These are phyloP conservation scores for Mycena olivaceomarginata DNA, from an alignment of 768 basidiomycete species.

Conservation along the genomic window DNA sequence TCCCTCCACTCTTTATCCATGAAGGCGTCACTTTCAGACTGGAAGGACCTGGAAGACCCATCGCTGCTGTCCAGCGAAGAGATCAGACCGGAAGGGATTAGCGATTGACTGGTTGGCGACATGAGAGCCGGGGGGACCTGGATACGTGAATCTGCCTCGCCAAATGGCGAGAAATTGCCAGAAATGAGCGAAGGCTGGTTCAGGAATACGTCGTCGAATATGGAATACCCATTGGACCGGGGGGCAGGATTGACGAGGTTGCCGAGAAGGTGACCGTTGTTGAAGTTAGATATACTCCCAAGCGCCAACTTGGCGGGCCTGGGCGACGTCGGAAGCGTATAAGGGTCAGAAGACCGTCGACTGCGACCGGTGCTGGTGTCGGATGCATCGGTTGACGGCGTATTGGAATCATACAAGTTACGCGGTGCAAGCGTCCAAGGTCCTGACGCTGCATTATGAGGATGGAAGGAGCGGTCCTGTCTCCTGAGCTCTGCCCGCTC, in stretches of 20 bases:
- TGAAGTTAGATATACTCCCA: slow-evolving; percentile 52
- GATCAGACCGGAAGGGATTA: slow-evolving; percentile 76
- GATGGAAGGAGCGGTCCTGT: slow-evolving; percentile 62
- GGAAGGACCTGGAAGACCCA: slow-evolving; percentile 66
- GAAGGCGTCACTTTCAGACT: slow-evolving; percentile 71
- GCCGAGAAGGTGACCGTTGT: slow-evolving; percentile 37
- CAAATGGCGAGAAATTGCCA: slow-evolving; percentile 73
- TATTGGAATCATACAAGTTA: slow-evolving; percentile 41
- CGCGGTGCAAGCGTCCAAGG: slow-evolving; percentile 45
- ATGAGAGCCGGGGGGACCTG: slow-evolving; percentile 49
- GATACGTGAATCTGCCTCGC: slow-evolving; percentile 58
- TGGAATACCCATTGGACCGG: slow-evolving; percentile 62
- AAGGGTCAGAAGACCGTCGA: slow-evolving; percentile 43
- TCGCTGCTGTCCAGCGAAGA: slow-evolving; percentile 69
- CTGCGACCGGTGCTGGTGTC: slow-evolving; percentile 31
- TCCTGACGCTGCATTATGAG: slow-evolving; percentile 46
- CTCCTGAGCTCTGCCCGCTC: slow-evolving; percentile 73
- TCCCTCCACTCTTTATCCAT: slow-evolving; percentile 73
- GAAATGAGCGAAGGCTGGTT: slow-evolving; percentile 46
- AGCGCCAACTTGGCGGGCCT: slow-evolving; percentile 55
- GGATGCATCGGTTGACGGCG: slow-evolving; percentile 29
- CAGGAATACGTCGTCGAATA: slow-evolving; percentile 63
- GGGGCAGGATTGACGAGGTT: slow-evolving; percentile 37
- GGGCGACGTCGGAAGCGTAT: slow-evolving; percentile 47
- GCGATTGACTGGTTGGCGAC: slow-evolving; percentile 66